Conservation (phyloP, 768 basidiomycete species). For the Boletus huronensis region DNA sequence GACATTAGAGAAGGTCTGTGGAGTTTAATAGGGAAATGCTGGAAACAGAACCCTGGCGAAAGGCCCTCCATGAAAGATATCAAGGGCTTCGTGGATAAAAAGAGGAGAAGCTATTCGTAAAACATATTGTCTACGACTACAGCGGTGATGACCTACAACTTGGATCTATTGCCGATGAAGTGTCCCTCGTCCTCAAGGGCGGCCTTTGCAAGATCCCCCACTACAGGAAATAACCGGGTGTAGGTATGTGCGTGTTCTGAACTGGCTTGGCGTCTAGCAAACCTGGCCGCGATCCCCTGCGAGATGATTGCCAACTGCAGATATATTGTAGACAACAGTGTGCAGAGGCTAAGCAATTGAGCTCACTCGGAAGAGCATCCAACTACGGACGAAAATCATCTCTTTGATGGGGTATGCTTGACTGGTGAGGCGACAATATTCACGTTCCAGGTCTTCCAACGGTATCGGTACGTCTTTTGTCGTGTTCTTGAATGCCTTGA, state of each 20-base stretch:
- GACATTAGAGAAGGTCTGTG: constrained; percentile 20
- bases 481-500: constrained; percentile 65
- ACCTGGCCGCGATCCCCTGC: constrained; percentile 88
- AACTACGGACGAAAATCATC: constrained; percentile 79
- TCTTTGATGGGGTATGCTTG: constrained; percentile 73
- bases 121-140: not conserved
- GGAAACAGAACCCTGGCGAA: constrained; percentile 10
- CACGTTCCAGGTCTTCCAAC: constrained; percentile 71
- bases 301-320: constrained; percentile 70
- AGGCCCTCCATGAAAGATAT: constrained; percentile 15
- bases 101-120: constrained; percentile 15
- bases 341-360: not conserved
- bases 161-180: constrained; percentile 23
- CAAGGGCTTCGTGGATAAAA: constrained; percentile 17
- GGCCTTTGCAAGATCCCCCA: constrained; percentile 61
- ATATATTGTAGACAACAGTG: constrained; percentile 2
- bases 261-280: constrained; percentile 83
- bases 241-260: constrained; percentile 67
- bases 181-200: constrained; percentile 55
- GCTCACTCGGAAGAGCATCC: constrained; percentile 79
- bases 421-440: constrained; percentile 67
- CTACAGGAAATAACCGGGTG: constrained; percentile 46
- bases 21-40: constrained; percentile 19
- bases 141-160: constrained; percentile 17
- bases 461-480: constrained; percentile 55